Percentiles rank a stretch among this genome's conserved stretches.
Evolutionary conservation across 2,329 filamentous ascomycete genomes (phyloP).

Genomic region (Sclerotinia spermophila): DNA sequence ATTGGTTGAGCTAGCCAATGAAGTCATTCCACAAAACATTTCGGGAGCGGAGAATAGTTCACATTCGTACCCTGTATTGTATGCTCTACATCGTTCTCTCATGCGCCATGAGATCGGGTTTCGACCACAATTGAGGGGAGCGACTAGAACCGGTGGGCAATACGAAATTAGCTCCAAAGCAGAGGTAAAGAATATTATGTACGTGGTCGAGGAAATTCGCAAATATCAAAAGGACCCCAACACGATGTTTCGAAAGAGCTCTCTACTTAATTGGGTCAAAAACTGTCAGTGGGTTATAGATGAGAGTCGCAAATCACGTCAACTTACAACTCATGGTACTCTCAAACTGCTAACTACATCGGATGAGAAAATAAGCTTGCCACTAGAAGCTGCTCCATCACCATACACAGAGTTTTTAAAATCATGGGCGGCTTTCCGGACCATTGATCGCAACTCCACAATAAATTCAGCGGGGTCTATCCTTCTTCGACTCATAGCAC

Average conservation of each 20-base stretch:
- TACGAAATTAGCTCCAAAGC: constrained; percentile 58
- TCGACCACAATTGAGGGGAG: constrained; percentile 46
- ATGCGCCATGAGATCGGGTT: constrained; percentile 59
- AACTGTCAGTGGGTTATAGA: constrained; percentile 51
- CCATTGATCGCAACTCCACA: constrained; percentile 50
- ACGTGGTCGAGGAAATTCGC: constrained; percentile 47
- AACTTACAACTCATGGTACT: constrained; percentile 50
- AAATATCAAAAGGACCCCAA: constrained; percentile 21
- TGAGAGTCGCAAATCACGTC: constrained; percentile 47
- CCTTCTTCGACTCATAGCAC: constrained; percentile 57
- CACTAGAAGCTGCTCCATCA: constrained; percentile 2
- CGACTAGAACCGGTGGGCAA: constrained; percentile 51
- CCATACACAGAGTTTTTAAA: constrained; percentile 54
- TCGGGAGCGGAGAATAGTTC: constrained; percentile 33
- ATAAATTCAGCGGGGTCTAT: constrained; percentile 60
- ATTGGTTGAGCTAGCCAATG: constrained; percentile 44
- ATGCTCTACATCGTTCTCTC: constrained; percentile 67
- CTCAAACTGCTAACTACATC: constrained; percentile 39
- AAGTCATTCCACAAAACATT: constrained; percentile 36
- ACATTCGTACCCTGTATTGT: constrained; percentile 51
- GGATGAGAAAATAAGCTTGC: background rate
- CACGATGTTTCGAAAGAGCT: background rate
- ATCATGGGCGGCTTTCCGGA: constrained; percentile 58
- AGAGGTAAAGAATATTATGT: constrained; percentile 48
- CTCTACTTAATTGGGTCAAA: constrained; percentile 43